A percentile compares a stretch with the other conserved stretches of the same genome.
phyloP scores from a whole-genome alignment of 2,329 filamentous ascomycete genomes.

The Neofusicoccum cordaticola region DNA sequence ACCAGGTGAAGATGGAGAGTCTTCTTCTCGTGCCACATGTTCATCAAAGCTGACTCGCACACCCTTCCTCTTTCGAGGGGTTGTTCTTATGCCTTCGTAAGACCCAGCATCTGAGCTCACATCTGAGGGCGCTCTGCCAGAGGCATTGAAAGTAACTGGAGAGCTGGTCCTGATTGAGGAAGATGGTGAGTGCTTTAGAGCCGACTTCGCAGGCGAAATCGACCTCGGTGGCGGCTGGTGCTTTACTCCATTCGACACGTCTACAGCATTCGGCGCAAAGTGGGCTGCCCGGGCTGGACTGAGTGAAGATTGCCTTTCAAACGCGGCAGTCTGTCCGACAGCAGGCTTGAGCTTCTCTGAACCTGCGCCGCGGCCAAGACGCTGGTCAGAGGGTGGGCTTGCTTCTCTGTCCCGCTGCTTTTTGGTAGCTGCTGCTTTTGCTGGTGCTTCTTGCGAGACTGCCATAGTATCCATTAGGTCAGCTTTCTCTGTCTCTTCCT shows the following conservation, averaged over 20 bases:
- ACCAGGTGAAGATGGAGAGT: slow-evolving; percentile 31
- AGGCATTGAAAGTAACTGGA: slow-evolving; percentile 19
- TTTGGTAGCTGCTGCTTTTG: slow-evolving; percentile 14
- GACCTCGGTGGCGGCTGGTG: slow-evolving; percentile 70
- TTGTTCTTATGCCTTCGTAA: slow-evolving; percentile 20
- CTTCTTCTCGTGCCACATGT: slow-evolving; percentile 39
- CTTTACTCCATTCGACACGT: slow-evolving; percentile 52
- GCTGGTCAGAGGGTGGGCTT: slow-evolving; percentile 20
- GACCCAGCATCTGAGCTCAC: slow-evolving; percentile 29
- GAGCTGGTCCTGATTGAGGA: slow-evolving; percentile 45
- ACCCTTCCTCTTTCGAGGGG: slow-evolving; percentile 58
- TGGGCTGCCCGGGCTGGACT: slow-evolving; percentile 68
- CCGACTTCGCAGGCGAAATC: slow-evolving; percentile 73
- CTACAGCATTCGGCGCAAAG: slow-evolving; percentile 59
- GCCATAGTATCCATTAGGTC: not conserved
- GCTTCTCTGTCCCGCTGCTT: not conserved
- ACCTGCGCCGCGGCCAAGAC: slow-evolving; percentile 19
- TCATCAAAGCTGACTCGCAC: slow-evolving; percentile 70
- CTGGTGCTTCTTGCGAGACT: slow-evolving; percentile 16
- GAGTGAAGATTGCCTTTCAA: slow-evolving; percentile 39
- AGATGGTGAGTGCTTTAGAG: slow-evolving; percentile 64
- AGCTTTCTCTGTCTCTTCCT: slow-evolving; percentile 30
- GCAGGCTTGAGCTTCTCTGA: not conserved
- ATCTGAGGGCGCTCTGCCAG: slow-evolving; percentile 36
- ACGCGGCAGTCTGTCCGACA: not conserved